phyloP scores from a whole-genome alignment of 305 asterid species.

The Fraxinus floribunda region DNA sequence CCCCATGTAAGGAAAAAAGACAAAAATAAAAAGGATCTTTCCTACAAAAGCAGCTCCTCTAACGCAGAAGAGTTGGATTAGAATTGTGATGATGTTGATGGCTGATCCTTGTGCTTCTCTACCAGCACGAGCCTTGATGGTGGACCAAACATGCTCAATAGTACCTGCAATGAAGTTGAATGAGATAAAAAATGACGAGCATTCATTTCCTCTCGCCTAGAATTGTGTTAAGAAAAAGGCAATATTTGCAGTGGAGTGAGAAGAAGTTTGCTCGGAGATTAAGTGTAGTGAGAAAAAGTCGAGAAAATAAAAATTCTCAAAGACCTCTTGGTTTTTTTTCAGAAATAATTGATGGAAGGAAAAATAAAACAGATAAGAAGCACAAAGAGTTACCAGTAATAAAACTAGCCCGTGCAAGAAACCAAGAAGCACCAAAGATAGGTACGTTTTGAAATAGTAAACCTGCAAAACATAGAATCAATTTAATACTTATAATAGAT shows the following conservation, averaged over 20 bases:
- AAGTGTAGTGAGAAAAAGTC: not conserved
- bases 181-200: not conserved
- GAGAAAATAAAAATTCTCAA: not conserved
- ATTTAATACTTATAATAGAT: not conserved
- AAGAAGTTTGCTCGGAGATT: not conserved
- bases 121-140: conserved; percentile 80
- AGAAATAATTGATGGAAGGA: not conserved
- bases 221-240: not conserved
- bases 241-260: not conserved
- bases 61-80: conserved; percentile 7
- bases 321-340: not conserved
- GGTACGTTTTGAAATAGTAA: conserved; percentile 91
- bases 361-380: not conserved
- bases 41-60: not conserved
- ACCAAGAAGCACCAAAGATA: conserved; percentile 88
- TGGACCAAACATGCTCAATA: conserved; percentile 90
- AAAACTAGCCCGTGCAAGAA: conserved; percentile 85
- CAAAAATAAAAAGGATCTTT: not conserved
- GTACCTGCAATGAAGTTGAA: conserved; percentile 46
- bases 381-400: conserved; percentile 58
- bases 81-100: conserved; percentile 73
- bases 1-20: not conserved
- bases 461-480: conserved; percentile 47
- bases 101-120: conserved; percentile 90
- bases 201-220: not conserved